Conservation (phyloP, 108 stramenopile genomes). For the Skeletonema potamos region DNA sequence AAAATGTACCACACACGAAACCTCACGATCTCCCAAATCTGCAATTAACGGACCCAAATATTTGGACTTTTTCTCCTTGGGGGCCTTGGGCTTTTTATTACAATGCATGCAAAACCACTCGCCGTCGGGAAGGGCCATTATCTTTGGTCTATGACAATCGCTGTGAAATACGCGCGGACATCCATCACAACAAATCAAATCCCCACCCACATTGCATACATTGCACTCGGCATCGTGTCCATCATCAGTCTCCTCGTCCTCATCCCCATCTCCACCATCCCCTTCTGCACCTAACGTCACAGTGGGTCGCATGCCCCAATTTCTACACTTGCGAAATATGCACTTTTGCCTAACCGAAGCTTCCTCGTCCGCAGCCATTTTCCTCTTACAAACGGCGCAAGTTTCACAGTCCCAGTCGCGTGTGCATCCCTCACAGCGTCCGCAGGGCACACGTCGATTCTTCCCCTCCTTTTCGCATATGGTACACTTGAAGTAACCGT, state of each 20-base stretch:
- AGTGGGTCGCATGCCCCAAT: constrained; percentile 16
- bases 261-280: neutral
- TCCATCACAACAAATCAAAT: constrained; percentile 85
- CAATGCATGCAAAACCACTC: constrained; percentile 87
- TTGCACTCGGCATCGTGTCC: constrained; percentile 64
- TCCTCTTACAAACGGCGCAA: constrained; percentile 21
- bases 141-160: constrained; percentile 50
- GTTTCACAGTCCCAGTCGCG: constrained; percentile 23
- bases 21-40: constrained; percentile 9
- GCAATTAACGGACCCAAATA: constrained; percentile 22
- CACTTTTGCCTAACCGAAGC: constrained; percentile 13
- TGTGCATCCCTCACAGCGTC: constrained; percentile 23
- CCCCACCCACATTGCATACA: constrained; percentile 74
- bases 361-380: neutral
- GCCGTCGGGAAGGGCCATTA: constrained; percentile 57
- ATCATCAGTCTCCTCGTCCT: constrained; percentile 26
- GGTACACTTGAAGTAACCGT: constrained; percentile 12
- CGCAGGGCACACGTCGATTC: constrained; percentile 33
- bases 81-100: neutral
- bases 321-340: constrained; percentile 36
- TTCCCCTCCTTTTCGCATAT: constrained; percentile 10
- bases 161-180: constrained; percentile 72
- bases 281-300: constrained; percentile 1
- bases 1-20: constrained; percentile 13
- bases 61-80: constrained; percentile 3